phyloP scores from a whole-genome alignment of 306 rosid species.

The Rosa chinensis region DNA sequence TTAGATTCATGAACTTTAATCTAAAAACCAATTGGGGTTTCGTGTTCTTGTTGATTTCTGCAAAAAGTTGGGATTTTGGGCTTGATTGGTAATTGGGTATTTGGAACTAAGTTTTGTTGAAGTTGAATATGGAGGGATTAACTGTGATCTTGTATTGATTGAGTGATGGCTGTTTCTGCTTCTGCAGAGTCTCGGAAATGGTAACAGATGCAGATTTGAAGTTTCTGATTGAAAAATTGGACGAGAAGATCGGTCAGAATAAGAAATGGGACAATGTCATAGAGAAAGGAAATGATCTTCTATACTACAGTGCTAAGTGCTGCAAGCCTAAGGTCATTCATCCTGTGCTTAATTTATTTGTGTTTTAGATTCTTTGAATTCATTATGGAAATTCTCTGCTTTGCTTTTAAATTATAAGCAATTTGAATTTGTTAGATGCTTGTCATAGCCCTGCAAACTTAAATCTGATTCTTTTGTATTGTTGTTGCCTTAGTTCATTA shows the following conservation, averaged over 20 bases:
- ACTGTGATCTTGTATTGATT: slow-evolving; percentile 22
- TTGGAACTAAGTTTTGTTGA: background rate
- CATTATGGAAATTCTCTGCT: background rate
- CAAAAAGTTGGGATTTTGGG: background rate
- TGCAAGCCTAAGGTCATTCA: slow-evolving; percentile 77
- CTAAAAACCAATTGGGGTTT: background rate
- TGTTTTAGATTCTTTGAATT: background rate
- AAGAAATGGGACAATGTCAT: slow-evolving; percentile 76
- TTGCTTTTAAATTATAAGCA: background rate
- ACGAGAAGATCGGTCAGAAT: slow-evolving; percentile 43
- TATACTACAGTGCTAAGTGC: slow-evolving; percentile 75
- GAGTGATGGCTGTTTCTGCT: slow-evolving; percentile 20
- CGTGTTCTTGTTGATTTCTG: background rate
- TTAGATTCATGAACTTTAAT: background rate
- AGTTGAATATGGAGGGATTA: background rate
- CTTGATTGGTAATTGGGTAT: background rate
- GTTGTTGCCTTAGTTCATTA: slow-evolving; percentile 4
- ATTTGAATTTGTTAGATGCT: background rate
- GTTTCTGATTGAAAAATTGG: slow-evolving; percentile 62
- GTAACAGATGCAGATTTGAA: slow-evolving; percentile 71
- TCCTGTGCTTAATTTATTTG: background rate
- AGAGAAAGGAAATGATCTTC: slow-evolving; percentile 55
- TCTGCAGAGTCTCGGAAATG: slow-evolving; percentile 57
- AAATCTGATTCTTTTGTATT: slow-evolving; percentile 10
- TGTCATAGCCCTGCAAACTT: background rate